phyloP scores from a whole-genome alignment of 169 alveolate species.

The Plasmodium gallinaceum region DNA sequence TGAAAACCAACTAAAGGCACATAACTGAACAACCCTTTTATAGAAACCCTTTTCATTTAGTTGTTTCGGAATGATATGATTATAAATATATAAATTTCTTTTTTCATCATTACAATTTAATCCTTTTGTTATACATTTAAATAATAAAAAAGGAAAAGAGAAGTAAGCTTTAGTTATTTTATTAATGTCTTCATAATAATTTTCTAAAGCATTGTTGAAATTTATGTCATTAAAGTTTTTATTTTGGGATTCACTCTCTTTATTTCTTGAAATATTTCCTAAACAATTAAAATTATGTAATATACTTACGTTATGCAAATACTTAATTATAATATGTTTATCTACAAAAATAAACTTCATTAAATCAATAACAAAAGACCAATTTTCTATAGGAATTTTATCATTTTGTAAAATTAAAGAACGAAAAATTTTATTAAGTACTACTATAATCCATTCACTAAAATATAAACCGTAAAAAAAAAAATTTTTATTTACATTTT shows the following conservation, averaged over 20 bases:
- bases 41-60: conserved; percentile 46
- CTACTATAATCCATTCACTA: conserved; percentile 57
- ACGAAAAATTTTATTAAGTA: conserved; percentile 17
- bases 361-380: conserved; percentile 49
- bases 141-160: conserved; percentile 29
- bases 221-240: not conserved
- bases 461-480: conserved; percentile 18
- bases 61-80: conserved; percentile 35
- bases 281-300: not conserved
- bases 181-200: conserved; percentile 31
- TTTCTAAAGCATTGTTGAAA: conserved; percentile 12
- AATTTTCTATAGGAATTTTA: conserved; percentile 24
- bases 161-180: conserved; percentile 35
- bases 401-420: not conserved
- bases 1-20: conserved; percentile 27
- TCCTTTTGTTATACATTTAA: conserved; percentile 48
- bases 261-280: not conserved
- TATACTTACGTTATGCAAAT: not conserved
- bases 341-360: conserved; percentile 29
- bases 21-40: conserved; percentile 15
- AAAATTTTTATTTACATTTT: not conserved
- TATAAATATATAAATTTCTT: conserved; percentile 42
- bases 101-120: conserved; percentile 15
- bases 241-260: not conserved
- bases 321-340: conserved; percentile 17